Percentiles rank a stretch among this genome's conserved stretches.
phyloP scores from a whole-genome alignment of 306 rosid species.

The Begonia fuchsioides region DNA sequence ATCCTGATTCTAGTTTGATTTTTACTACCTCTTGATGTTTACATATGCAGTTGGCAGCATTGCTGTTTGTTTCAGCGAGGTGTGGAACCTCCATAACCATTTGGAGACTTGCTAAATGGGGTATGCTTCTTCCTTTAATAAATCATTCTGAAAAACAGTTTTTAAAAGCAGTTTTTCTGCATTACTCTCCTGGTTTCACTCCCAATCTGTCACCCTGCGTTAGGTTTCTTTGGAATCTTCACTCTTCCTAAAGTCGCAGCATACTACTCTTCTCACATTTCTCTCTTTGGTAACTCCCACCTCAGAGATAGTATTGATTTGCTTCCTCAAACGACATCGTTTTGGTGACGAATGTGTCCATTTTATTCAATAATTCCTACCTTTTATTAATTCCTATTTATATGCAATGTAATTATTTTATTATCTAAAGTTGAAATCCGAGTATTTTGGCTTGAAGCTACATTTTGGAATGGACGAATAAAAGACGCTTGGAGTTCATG shows the following conservation, averaged over 20 bases:
- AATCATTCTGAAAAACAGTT: too few relatives aligned
- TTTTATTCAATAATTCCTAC: too few relatives aligned
- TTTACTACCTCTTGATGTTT: too few relatives aligned
- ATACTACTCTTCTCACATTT: constrained; percentile 50
- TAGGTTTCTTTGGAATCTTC: constrained; percentile 89
- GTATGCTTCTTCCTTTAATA: constrained; percentile 17
- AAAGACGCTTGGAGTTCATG: constrained; percentile 86
- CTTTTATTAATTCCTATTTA: too few relatives aligned
- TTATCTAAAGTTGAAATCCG: too few relatives aligned
- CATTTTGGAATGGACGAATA: constrained; percentile 70
- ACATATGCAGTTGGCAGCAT: constrained; percentile 57
- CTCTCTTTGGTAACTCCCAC: constrained; percentile 54
- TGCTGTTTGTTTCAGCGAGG: constrained; percentile 77
- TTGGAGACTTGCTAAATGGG: constrained; percentile 72
- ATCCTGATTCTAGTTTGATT: too few relatives aligned
- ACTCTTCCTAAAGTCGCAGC: constrained; percentile 70
- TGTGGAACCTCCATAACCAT: constrained; percentile 72
- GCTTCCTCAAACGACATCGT: background rate
- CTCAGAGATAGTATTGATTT: too few relatives aligned
- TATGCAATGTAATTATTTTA: too few relatives aligned
- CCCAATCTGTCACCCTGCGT: background rate
- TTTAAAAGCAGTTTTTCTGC: too few relatives aligned
- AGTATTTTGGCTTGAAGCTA: constrained; percentile 19
- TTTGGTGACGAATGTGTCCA: background rate
- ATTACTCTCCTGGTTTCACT: too few relatives aligned